Conservation (phyloP, 2,329 filamentous ascomycete species). For the Fusarium oxysporum region DNA sequence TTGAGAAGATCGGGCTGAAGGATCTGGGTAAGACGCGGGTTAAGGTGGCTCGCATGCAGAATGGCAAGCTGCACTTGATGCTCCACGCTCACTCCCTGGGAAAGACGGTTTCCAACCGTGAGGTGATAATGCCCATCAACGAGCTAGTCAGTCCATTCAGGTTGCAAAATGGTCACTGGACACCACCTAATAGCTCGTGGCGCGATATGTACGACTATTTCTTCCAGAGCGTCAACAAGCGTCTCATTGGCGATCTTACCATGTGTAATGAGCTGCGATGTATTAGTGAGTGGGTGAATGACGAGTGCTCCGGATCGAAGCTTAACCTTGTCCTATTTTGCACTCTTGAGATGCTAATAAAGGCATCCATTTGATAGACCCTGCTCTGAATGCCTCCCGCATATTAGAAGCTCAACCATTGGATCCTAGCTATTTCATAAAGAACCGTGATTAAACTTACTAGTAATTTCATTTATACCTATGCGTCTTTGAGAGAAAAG, state of each 20-base stretch:
- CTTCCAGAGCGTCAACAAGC: constrained; percentile 48
- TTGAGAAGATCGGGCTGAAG: constrained; percentile 55
- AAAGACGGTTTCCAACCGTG: constrained; percentile 53
- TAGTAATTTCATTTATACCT: too few relatives aligned
- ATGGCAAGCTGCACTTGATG: constrained; percentile 58
- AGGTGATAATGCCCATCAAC: constrained; percentile 55
- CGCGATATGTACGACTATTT: constrained; percentile 54
- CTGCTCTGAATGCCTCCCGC: too few relatives aligned
- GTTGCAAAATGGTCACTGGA: constrained; percentile 48
- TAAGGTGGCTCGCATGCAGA: constrained; percentile 56
- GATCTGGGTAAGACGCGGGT: constrained; percentile 51
- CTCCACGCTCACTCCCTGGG: constrained; percentile 52
- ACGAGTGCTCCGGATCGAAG: too few relatives aligned
- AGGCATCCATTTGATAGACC: too few relatives aligned
- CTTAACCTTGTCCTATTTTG: too few relatives aligned
- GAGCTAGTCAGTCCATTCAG: constrained; percentile 56
- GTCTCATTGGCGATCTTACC: constrained; percentile 49
- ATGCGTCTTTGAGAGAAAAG: too few relatives aligned
- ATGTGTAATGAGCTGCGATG: too few relatives aligned
- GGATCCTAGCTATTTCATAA: too few relatives aligned
- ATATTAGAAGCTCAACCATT: too few relatives aligned
- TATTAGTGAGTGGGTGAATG: too few relatives aligned
- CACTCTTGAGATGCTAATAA: too few relatives aligned
- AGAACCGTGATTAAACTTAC: too few relatives aligned
- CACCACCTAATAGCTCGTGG: constrained; percentile 56